A percentile compares a stretch with the other conserved stretches of the same genome.
Evolutionary conservation across 2,329 filamentous ascomycete species (phyloP).

Genomic region (Xylaria hypoxylon): DNA sequence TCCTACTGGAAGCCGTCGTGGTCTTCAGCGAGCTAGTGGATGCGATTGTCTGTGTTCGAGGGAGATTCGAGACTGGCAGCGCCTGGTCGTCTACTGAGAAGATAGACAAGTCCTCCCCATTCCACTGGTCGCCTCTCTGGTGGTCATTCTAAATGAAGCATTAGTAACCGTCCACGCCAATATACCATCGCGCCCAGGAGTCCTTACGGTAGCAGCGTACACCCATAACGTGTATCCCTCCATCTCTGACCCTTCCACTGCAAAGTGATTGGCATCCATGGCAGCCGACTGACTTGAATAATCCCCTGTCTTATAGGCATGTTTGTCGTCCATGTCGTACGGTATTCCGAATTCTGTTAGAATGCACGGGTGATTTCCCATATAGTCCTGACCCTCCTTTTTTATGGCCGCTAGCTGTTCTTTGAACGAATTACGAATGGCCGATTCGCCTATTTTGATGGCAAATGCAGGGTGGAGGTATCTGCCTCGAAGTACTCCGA

Average conservation of each 20-base stretch:
- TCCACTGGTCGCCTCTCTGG: conserved; percentile 92
- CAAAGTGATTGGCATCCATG: conserved; percentile 96
- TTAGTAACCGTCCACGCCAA: conserved; percentile 37
- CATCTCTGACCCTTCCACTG: conserved; percentile 82
- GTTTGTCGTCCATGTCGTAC: conserved; percentile 97
- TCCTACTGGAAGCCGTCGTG: conserved; percentile 50
- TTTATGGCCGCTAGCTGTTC: conserved; percentile 87
- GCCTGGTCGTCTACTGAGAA: conserved; percentile 84
- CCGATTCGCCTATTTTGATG: conserved; percentile 90
- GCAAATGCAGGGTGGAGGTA: conserved; percentile 92
- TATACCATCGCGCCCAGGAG: conserved; percentile 15
- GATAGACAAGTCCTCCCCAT: conserved; percentile 95
- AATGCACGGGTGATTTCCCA: conserved; percentile 88
- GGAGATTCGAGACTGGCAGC: conserved; percentile 64
- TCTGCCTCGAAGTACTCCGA: conserved; percentile 88
- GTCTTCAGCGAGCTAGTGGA: conserved; percentile 60
- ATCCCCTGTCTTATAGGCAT: conserved; percentile 95
- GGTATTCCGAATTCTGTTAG: conserved; percentile 97
- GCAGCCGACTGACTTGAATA: conserved; percentile 92
- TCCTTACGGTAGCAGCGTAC: conserved; percentile 76
- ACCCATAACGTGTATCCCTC: conserved; percentile 93
- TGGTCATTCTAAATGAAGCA: conserved; percentile 76
- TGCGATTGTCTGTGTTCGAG: conserved; percentile 57
- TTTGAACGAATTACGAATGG: conserved; percentile 91
- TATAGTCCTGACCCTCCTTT: conserved; percentile 87